Base-by-base conservation (phyloP, 2,329 filamentous ascomycete genomes). In the Gremmenia infestans region DNA sequence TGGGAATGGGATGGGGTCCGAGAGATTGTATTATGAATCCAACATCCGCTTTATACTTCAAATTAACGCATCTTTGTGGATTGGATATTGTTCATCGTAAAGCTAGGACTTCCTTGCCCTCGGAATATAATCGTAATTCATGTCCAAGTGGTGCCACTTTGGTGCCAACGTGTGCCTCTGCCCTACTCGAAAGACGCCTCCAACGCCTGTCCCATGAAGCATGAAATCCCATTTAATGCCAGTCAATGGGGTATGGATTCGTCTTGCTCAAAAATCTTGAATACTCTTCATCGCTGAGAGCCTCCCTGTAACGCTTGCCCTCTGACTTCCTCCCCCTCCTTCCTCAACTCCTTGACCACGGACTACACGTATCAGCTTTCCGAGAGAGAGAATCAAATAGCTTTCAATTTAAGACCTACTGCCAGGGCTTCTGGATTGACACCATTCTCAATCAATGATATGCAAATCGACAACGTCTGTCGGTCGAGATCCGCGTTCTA, bases 371-470 rank as follows among this genome's bases (percentile, higher is more conserved):
- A 48, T 65, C 48, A 66, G 61, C 28, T 50, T 50, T 25, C 22
- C 22, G 22, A 22, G 22, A 22, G 22, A 22, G 6, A 25, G 25
- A 25, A 25, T 25, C 25, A 25, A 7, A 25, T 3, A 25, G 5
- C 5, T 7, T 25, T 25, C 7, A 7, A 22, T 47, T 39, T 19
- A 5, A 12, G 19, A 66, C 90, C 69, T 80, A 97, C 94, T 23
- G 93, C 92, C 35, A 99, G 78, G 1, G 93, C 94, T 71, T 97
- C 93, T 0, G 94, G 94, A 69, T 96, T 96, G 32, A 97, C 91
- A 14, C 94, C 94, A 69, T 96, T 96, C 74, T 99, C 94, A 65
- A 99, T 95, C 72, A 99, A 82, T 53, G 91, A 96, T 58, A 97
- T 93, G 73, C 94, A 99, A 60, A 97, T 89, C 3, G 92, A 96